Base-by-base conservation (phyloP, 1,284 basidiomycete species). In the Ustilago shanxiensis region DNA sequence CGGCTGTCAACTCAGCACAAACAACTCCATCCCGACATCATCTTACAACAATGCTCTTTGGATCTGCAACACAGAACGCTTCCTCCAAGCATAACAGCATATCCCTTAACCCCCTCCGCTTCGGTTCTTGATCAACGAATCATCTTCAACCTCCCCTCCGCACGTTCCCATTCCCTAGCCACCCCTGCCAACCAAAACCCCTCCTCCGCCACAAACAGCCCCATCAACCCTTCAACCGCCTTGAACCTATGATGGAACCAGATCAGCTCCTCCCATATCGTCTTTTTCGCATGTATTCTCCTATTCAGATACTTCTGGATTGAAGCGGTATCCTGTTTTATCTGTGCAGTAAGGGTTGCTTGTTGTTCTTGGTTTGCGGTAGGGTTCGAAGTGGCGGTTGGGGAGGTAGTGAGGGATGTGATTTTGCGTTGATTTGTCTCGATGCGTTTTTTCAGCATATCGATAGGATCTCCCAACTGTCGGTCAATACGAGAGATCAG, bases 81-180 rank as follows among this genome's bases (percentile, higher is more conserved):
- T n/a, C n/a, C n/a, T n/a, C n/a, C n/a, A n/a, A n/a, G n/a, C 39
- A 41, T 33, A 7, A 33, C 31, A 33, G 31, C n/a, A n/a, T n/a
- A 33, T 7, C 31, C 31, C 11, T 33, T 5, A 33, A 33, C 31
- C 5, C 31, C 31, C 31, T 33, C 31, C 31, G 5, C n/a, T n/a
- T n/a, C n/a, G n/a, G 11, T 7, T 11, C 31, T 37, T 37, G 35
- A 37, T 37, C 35, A 75, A 2, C 72, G 63, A 24, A 75, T 70
- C 69, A 77, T 73, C 58, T 77, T 73, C 63, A 77, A 66, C 67
- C 70, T 66, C 63, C 73, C 63, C 63, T 71, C 75, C 18, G 60
- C 62, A 39, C 66, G 44, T 61, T 77, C 75, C 75, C 75, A 77
- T 24, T 57, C 56, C 50, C 75, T 60, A 16, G 63, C 60, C 54